Evolutionary conservation across 2,329 filamentous ascomycete genomes (phyloP).

Genomic region (Cytospora schulzeri): DNA sequence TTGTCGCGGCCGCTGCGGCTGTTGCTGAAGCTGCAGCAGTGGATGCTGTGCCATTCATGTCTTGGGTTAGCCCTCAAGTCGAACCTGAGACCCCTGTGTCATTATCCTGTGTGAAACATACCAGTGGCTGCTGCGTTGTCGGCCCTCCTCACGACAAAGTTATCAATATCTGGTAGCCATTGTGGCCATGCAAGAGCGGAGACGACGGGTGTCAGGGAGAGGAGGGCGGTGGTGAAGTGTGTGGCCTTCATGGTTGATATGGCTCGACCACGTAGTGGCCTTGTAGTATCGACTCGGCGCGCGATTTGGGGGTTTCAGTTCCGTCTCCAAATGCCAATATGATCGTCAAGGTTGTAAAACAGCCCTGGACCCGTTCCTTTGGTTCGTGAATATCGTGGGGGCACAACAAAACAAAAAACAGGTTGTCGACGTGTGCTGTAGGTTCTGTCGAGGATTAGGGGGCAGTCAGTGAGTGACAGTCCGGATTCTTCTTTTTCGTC

Average conservation of each 20-base stretch:
- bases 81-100: constrained; percentile 11
- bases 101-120: constrained; percentile 21
- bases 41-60: constrained; percentile 26
- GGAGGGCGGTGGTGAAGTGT: constrained; percentile 51
- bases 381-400: constrained; percentile 9
- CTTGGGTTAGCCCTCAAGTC: constrained; percentile 21
- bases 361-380: background rate
- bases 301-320: constrained; percentile 13
- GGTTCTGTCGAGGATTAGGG: constrained; percentile 15
- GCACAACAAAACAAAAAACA: background rate
- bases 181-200: constrained; percentile 54
- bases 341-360: background rate
- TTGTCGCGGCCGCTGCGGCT: constrained; percentile 30
- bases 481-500: background rate
- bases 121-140: constrained; percentile 28
- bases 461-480: background rate
- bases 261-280: constrained; percentile 13
- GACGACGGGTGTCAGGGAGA: constrained; percentile 54
- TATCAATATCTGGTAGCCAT: constrained; percentile 56
- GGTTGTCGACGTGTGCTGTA: constrained; percentile 1
- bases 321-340: background rate
- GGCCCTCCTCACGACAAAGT: constrained; percentile 55
- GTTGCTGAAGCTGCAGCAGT: constrained; percentile 29
- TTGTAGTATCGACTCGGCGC: background rate
- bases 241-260: constrained; percentile 51